phyloP scores from a whole-genome alignment of 257 asterid species.

The Nyctanthes arbortristis region DNA sequence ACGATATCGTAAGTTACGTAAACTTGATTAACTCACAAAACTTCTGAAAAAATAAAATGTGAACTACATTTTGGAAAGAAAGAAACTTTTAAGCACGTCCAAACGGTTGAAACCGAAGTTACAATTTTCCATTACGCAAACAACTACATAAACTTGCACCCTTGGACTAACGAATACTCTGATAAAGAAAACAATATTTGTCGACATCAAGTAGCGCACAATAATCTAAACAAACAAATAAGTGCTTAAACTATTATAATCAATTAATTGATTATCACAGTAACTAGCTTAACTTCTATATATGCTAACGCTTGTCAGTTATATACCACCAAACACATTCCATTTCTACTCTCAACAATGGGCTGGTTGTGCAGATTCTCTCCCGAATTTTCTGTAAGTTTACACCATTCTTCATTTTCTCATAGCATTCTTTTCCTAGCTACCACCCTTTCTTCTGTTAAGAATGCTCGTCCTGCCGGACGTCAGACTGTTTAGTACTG shows the following conservation, averaged over 20 bases:
- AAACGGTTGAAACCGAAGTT: too few relatives aligned
- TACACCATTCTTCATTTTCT: not conserved
- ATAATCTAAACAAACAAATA: not conserved
- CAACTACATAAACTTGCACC: too few relatives aligned
- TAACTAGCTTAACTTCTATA: slow-evolving; percentile 30
- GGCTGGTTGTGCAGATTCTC: slow-evolving; percentile 17
- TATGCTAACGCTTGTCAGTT: slow-evolving; percentile 20
- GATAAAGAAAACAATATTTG: not conserved
- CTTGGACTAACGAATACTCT: too few relatives aligned
- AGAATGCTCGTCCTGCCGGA: too few relatives aligned
- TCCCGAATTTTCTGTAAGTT: slow-evolving; percentile 35
- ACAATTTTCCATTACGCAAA: too few relatives aligned
- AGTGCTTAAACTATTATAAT: not conserved
- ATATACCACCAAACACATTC: slow-evolving; percentile 12
- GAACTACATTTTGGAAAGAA: too few relatives aligned
- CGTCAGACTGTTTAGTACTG: not conserved
- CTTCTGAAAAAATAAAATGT: too few relatives aligned
- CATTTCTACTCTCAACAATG: slow-evolving; percentile 19
- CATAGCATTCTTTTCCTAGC: not conserved
- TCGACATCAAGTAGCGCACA: not conserved
- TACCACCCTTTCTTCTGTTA: not conserved
- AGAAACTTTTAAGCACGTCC: too few relatives aligned
- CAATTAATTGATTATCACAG: not conserved
- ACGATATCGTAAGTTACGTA: too few relatives aligned
- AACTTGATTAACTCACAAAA: too few relatives aligned